These are phyloP conservation scores for Claviceps cyperi DNA, from an alignment of 2,329 filamentous ascomycete species.

Conservation along the genomic window DNA sequence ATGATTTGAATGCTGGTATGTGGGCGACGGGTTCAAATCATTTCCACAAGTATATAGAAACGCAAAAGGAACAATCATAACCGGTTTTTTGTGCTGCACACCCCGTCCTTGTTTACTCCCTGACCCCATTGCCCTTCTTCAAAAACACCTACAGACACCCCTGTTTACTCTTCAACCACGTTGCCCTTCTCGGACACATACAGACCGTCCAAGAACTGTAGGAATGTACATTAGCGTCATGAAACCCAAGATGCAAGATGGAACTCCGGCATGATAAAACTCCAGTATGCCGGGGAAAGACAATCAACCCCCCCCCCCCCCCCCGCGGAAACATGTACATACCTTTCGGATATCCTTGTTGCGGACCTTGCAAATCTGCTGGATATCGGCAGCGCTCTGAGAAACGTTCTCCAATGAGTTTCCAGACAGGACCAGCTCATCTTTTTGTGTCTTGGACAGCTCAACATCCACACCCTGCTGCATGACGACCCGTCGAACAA, in stretches of 20 bases:
- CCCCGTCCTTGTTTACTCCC: conserved; percentile 33
- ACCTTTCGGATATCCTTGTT: conserved; percentile 99
- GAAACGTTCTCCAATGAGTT: conserved; percentile 97
- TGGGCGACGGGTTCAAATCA: too few relatives aligned
- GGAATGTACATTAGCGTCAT: conserved; percentile 9
- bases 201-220: conserved; percentile 98
- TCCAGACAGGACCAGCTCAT: conserved; percentile 83
- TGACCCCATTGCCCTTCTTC: conserved; percentile 89
- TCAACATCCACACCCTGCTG: conserved; percentile 80
- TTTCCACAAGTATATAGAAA: conserved; percentile 24
- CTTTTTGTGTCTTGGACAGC: conserved; percentile 86
- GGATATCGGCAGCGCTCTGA: conserved; percentile 96
- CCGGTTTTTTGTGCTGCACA: conserved; percentile 22
- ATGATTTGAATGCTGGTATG: too few relatives aligned
- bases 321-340: conserved; percentile 12
- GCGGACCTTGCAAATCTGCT: conserved; percentile 97
- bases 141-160: conserved; percentile 59
- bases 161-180: conserved; percentile 54
- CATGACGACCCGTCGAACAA: conserved; percentile 85
- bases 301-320: too few relatives aligned
- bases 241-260: background rate
- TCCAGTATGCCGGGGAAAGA: too few relatives aligned
- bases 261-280: too few relatives aligned
- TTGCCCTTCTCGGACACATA: conserved; percentile 99
- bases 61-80: conserved; percentile 35